Evolutionary conservation across 179 eudicot genomes (phyloP).

Genomic region (Monotropa hypopitys): DNA sequence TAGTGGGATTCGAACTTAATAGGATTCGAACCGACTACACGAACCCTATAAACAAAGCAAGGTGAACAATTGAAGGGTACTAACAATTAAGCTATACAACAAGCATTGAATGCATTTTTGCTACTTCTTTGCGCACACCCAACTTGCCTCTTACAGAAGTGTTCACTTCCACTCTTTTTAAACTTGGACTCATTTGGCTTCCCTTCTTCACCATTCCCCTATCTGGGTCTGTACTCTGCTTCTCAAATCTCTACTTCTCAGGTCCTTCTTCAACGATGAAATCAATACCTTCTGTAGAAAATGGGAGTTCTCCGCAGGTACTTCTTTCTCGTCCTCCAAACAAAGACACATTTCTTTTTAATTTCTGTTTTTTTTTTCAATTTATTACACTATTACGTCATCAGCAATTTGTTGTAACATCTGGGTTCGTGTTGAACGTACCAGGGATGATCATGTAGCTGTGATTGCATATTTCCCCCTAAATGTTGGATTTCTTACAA

Average conservation of each 20-base stretch:
- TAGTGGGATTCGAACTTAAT: too few species aligned
- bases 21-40: too few species aligned
- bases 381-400: not conserved
- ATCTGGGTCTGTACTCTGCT: not conserved
- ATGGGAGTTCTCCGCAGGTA: constrained; percentile 25
- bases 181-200: not conserved
- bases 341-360: not conserved
- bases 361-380: not conserved
- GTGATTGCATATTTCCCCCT: not conserved
- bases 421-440: constrained; percentile 6
- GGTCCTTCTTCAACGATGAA: constrained; percentile 5
- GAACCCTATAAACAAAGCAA: too few species aligned
- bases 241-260: not conserved
- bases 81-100: too few species aligned
- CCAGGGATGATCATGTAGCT: not conserved
- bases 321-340: not conserved
- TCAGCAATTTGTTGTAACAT: not conserved
- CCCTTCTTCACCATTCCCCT: not conserved
- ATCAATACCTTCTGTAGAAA: constrained; percentile 15
- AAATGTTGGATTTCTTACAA: not conserved
- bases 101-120: constrained; percentile 12
- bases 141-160: constrained; percentile 7
- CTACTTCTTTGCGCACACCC: constrained; percentile 12
- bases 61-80: not conserved
- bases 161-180: constrained; percentile 11